phyloP scores from a whole-genome alignment of 139 green algal genomes.

The Auxenochlorella pyrenoidosa region DNA sequence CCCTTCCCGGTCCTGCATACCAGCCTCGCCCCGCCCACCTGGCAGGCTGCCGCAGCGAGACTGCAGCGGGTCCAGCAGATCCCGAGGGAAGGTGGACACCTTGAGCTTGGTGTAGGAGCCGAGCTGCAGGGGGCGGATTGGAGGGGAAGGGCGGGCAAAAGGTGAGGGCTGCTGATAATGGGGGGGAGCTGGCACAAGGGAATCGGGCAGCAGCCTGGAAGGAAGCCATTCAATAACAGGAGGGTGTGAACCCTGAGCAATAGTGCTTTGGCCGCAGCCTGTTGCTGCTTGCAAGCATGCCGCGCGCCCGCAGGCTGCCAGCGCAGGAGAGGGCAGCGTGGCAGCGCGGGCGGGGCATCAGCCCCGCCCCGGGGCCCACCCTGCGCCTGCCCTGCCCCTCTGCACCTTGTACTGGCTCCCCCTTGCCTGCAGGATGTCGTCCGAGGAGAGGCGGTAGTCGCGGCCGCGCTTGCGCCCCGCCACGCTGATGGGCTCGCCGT shows the following conservation, averaged over 20 bases:
- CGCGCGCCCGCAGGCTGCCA: background rate
- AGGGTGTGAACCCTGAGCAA: no score
- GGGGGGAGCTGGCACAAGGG: background rate
- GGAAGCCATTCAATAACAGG: no score
- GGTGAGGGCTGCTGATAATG: background rate
- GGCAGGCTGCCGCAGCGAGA: constrained; percentile 30
- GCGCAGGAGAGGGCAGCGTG: no score
- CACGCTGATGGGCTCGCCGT: constrained; percentile 64
- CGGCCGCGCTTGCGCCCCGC: constrained; percentile 59
- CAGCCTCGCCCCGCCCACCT: background rate
- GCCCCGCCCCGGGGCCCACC: no score
- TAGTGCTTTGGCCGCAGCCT: no score
- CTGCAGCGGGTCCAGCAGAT: constrained; percentile 41
- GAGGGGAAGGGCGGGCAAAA: no score
- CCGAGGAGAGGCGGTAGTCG: constrained; percentile 49
- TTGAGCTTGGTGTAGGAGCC: constrained; percentile 50
- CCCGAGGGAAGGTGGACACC: constrained; percentile 48
- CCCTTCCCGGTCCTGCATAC: background rate
- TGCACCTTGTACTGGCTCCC: no score
- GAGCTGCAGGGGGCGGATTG: constrained; percentile 25
- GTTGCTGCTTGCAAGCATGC: background rate
- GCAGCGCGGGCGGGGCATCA: no score
- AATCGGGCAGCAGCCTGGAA: no score
- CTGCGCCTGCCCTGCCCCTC: no score
- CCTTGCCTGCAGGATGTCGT: constrained; percentile 60